phyloP scores from a whole-genome alignment of 805 yeast species.

The Cyberlindnera veronae region DNA sequence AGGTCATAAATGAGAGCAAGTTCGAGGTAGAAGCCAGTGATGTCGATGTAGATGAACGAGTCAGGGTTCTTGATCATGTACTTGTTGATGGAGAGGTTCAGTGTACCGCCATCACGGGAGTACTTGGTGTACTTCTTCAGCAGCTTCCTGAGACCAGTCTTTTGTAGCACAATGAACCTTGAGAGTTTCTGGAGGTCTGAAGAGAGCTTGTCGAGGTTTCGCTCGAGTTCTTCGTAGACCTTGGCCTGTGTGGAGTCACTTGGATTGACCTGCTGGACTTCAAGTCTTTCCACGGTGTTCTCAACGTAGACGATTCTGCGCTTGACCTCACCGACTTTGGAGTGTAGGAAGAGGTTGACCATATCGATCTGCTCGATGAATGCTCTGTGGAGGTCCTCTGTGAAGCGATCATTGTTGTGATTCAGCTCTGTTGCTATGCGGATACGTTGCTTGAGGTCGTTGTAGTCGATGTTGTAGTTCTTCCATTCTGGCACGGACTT shows the following conservation, averaged over 20 bases:
- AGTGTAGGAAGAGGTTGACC: slow-evolving; percentile 55
- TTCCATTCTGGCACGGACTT: slow-evolving; percentile 89
- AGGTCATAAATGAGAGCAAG: slow-evolving; percentile 53
- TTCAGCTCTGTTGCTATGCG: slow-evolving; percentile 50
- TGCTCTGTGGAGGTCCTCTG: slow-evolving; percentile 36
- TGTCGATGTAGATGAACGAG: slow-evolving; percentile 59
- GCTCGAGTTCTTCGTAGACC: slow-evolving; percentile 24
- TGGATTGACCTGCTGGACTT: not conserved
- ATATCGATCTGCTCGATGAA: slow-evolving; percentile 59
- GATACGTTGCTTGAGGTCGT: slow-evolving; percentile 66
- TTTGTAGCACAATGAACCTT: slow-evolving; percentile 69
- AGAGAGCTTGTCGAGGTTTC: slow-evolving; percentile 41
- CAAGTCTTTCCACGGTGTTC: slow-evolving; percentile 29
- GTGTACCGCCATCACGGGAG: slow-evolving; percentile 32
- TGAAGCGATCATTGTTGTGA: slow-evolving; percentile 1
- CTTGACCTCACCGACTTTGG: slow-evolving; percentile 68
- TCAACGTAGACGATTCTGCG: slow-evolving; percentile 43
- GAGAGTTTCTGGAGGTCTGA: slow-evolving; percentile 59
- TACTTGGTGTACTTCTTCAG: slow-evolving; percentile 63
- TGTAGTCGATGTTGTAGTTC: slow-evolving; percentile 78
- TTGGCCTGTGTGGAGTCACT: slow-evolving; percentile 6
- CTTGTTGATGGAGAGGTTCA: slow-evolving; percentile 28
- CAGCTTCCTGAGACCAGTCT: slow-evolving; percentile 68
- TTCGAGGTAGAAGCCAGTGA: slow-evolving; percentile 59
- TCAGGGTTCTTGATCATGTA: slow-evolving; percentile 40